Evolutionary conservation across 305 asterid genomes (phyloP), one percentile per base, ranked within the genome.

Genomic region (Lippia alba): DNA sequence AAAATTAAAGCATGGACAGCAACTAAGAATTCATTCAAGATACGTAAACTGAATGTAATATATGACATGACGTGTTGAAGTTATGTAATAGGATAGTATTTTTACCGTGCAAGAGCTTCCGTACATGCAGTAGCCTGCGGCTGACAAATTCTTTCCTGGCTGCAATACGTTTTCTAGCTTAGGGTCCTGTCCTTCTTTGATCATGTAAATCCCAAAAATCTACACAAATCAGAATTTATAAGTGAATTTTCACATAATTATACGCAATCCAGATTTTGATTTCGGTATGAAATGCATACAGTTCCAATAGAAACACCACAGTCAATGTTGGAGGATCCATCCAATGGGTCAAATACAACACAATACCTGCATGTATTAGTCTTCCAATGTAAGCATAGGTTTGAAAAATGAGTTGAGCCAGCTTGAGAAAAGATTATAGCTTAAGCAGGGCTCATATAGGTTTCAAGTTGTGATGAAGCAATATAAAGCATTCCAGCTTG

Each of bases 301-400:
- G 99, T 94, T 79, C 99, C 99, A 64, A 94, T 94, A 12, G 99
- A 90, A 75, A 94, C 99, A 18, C 92, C 99, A 79, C 99, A 94
- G 81, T 94, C 99, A 41, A 94, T 94, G 65, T 94, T 94, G 76
- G 99, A 94, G 32, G 99, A 94, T 77, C 99, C 99, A 80, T 91
- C 99, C 86, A 94, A 71, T 18, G 99, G 99, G 74, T 94, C 99
- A 61, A 94, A 94, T 56, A 91, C 99, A 69, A 94, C 99, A 79
- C 96, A 87, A 55, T 94, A 91, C 80, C 99, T 94, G 83, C 86
- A 75, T 8, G 15, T 54, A n/a, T n/a, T 18, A 10, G 7, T 54
- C 57, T 30, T 30, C 16, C 18, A 56, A 40, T 32, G 17, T 8
- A 64, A 55, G 59, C 44, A 41, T 9, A 41, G 48, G 48, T 2